Evolutionary conservation across 257 asterid genomes (phyloP), one percentile per base, ranked within the genome.

Genomic region (Nicotiana otophora): DNA sequence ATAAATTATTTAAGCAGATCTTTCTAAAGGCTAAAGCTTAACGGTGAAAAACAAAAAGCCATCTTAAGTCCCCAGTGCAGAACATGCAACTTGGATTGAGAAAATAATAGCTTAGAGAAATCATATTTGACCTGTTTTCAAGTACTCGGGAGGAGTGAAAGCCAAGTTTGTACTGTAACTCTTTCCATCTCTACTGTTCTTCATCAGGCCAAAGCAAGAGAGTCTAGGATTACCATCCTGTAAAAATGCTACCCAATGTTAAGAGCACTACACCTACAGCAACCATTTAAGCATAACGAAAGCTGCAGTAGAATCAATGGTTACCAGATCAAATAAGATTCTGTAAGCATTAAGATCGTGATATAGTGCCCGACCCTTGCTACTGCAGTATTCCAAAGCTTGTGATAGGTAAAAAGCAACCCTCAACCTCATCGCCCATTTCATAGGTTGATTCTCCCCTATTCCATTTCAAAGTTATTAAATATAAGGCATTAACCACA

Each of bases 191-290:
- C 92, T 86, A 61, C 92, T 89, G 72, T 89, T 89, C 86, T 89
- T 89, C 92, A 89, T 89, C 67, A 89, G 48, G 75, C 92, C 92
- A 60, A 89, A 89, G 89, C 92, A 89, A 58, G 92, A 89, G 53
- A 89, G 89, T 82, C 92, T 89, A 15, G 92, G 92, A 83, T 89
- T 87, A 42, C 88, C 92, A 39, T 89, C 92, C 92, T 89, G 87
- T 57, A 51, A 54, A 66, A 16, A 78, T 5, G 8, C 8, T 42
- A 46, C 55, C 28, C 31, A 83, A 80, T 62, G 6, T 80, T 75
- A 51, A 26, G 63, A 16, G 28, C 10, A 51, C 26, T 75, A 75
- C 63, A 75, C 42, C 63, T 14, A 74, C 17, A 10, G 2, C 39
- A 75, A 51, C 10, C 68, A 76, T 76, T 31, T 3, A 20, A 19